phyloP scores from a whole-genome alignment of 2,329 filamentous ascomycete species.

The Sporothrix brasiliensis region DNA sequence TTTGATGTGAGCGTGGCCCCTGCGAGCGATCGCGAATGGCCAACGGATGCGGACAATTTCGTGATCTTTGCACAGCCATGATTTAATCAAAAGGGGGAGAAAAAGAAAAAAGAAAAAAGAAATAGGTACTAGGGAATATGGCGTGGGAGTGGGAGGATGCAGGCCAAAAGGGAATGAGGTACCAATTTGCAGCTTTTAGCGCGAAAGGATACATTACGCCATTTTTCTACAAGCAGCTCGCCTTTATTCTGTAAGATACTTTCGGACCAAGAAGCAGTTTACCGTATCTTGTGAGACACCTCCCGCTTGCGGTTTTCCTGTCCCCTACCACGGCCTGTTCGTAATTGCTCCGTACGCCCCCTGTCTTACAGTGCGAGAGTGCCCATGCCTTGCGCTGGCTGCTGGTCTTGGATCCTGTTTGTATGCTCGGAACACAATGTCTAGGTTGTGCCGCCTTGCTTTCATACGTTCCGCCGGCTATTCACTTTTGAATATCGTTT shows the following conservation, averaged over 20 bases:
- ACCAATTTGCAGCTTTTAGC: constrained; percentile 1
- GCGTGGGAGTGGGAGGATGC: not conserved
- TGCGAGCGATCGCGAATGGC: not conserved
- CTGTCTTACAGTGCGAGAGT: no score
- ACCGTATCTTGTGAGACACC: not conserved
- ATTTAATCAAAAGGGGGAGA: constrained; percentile 20
- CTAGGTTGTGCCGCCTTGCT: constrained; percentile 8
- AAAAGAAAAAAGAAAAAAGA: not conserved
- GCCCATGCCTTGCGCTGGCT: not conserved
- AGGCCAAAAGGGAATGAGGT: not conserved
- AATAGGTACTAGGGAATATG: no score
- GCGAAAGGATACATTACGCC: not conserved
- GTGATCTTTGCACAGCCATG: constrained; percentile 20
- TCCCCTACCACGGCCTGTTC: no score
- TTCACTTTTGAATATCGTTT: not conserved
- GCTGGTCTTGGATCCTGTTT: not conserved
- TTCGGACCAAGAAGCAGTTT: not conserved
- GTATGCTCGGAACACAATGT: not conserved
- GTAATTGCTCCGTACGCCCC: not conserved
- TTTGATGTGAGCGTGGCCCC: not conserved
- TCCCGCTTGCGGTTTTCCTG: not conserved
- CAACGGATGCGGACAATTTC: constrained; percentile 5
- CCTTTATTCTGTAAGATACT: no score
- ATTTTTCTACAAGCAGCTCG: not conserved
- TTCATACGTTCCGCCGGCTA: constrained; percentile 9